Evolutionary conservation across 495 filamentous ascomycete genomes (phyloP).

Genomic region (Venustampulla echinocandica): DNA sequence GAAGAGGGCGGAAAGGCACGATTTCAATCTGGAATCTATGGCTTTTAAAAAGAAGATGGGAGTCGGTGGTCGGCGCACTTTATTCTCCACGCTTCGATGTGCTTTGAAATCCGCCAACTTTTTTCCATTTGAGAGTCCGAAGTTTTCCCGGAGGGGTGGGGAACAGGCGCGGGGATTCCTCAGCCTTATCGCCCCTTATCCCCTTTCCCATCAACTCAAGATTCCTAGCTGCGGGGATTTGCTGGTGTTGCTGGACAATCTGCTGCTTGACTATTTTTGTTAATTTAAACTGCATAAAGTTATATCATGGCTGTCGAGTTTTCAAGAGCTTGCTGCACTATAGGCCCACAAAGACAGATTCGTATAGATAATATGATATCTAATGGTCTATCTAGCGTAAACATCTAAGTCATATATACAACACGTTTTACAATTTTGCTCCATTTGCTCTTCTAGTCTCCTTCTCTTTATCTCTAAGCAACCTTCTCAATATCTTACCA

Average conservation of each 20-base stretch:
- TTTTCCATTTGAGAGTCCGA: conserved; percentile 6
- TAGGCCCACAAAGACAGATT: no score
- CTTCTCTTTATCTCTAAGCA: conserved; percentile 76
- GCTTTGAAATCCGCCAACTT: conserved; percentile 14
- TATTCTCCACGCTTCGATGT: conserved; percentile 5
- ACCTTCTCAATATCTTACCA: conserved; percentile 80
- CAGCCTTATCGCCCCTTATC: neutral
- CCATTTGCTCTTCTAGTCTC: conserved; percentile 22
- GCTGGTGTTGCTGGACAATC: no score
- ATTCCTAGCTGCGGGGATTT: no score
- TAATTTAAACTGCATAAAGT: no score
- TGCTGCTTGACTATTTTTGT: no score
- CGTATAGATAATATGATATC: no score
- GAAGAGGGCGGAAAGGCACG: neutral
- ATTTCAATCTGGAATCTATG: neutral
- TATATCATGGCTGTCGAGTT: no score
- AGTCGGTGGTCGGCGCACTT: conserved; percentile 2
- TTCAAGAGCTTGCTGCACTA: no score
- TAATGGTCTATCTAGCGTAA: neutral
- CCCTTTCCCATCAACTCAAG: neutral
- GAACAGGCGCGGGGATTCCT: no score
- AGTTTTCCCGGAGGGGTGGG: neutral
- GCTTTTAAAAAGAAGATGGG: neutral
- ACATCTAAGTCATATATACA: conserved; percentile 1
- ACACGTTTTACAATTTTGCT: conserved; percentile 16